A percentile compares a stretch with the other conserved stretches of the same genome.
phyloP scores from a whole-genome alignment of 768 basidiomycete genomes.

The Boletus sp. region DNA sequence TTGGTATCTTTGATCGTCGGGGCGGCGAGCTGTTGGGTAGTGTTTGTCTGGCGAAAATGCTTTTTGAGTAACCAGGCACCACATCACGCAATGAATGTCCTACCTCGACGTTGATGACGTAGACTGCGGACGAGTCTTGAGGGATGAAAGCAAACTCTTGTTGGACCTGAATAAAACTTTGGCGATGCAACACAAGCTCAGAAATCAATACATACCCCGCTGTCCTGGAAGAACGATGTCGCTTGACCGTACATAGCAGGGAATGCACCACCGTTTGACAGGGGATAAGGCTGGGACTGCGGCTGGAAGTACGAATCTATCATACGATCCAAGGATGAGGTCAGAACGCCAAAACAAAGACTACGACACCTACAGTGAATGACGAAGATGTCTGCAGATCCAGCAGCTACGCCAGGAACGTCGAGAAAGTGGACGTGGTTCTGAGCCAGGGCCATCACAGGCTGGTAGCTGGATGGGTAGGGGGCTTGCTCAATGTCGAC shows the following conservation, averaged over 20 bases:
- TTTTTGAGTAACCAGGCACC: constrained; percentile 3
- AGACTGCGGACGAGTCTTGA: constrained; percentile 68
- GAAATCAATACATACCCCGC: constrained; percentile 41
- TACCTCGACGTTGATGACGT: constrained; percentile 71
- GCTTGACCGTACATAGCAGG: constrained; percentile 68
- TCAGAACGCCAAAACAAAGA: neutral
- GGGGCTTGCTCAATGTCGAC: constrained; percentile 52
- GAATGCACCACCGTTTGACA: constrained; percentile 48
- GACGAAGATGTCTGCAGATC: constrained; percentile 76
- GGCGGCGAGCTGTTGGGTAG: constrained; percentile 58
- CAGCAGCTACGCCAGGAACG: constrained; percentile 63
- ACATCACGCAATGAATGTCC: neutral
- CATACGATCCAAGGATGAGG: neutral
- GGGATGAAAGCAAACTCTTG: constrained; percentile 78
- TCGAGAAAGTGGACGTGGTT: constrained; percentile 87
- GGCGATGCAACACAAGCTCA: neutral
- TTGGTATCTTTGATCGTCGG: constrained; percentile 58
- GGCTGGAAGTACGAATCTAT: constrained; percentile 82
- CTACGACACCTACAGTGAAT: constrained; percentile 70
- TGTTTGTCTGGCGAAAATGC: constrained; percentile 49
- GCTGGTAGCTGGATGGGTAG: constrained; percentile 59
- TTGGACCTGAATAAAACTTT: constrained; percentile 46
- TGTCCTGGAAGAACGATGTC: constrained; percentile 63
- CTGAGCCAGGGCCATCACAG: constrained; percentile 78
- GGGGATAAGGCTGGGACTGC: constrained; percentile 54